Conservation (phyloP, 257 asterid species). For the Gardenia jasminoides region DNA sequence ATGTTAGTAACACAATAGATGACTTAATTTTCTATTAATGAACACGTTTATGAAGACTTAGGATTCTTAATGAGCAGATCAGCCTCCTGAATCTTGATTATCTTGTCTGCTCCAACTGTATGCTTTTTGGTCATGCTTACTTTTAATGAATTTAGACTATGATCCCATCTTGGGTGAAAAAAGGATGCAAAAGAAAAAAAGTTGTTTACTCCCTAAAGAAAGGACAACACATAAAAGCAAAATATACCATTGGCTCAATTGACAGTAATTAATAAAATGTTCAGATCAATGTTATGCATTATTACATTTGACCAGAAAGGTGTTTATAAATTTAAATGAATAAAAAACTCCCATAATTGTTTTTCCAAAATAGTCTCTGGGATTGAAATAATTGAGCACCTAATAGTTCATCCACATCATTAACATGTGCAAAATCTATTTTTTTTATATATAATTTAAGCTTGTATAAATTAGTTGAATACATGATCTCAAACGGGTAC, state of each 20-base stretch:
- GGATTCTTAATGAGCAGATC: conserved; percentile 6
- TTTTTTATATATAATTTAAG: neutral
- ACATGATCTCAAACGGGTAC: neutral
- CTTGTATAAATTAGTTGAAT: neutral
- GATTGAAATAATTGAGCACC: no score
- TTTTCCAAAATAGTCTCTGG: neutral
- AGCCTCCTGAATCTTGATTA: conserved; percentile 11
- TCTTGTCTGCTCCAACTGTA: conserved; percentile 17
- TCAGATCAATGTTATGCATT: neutral
- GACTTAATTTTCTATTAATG: neutral
- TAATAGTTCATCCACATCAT: neutral
- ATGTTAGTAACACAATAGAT: neutral
- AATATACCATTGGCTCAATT: no score
- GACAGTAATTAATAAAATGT: neutral
- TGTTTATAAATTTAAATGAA: neutral
- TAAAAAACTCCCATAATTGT: neutral
- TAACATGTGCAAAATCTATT: neutral
- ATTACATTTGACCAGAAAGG: no score
- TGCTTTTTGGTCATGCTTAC: conserved; percentile 16
- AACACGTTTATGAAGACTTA: conserved; percentile 13
- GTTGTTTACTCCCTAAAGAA: conserved; percentile 1
- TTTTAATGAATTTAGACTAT: conserved; percentile 1
- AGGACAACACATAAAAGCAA: neutral
- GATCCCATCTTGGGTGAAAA: conserved; percentile 3
- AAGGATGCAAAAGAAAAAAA: neutral